A percentile compares a stretch with the other conserved stretches of the same genome.
Conservation (phyloP, 768 basidiomycete genomes). For the Suillus occidentalis region DNA sequence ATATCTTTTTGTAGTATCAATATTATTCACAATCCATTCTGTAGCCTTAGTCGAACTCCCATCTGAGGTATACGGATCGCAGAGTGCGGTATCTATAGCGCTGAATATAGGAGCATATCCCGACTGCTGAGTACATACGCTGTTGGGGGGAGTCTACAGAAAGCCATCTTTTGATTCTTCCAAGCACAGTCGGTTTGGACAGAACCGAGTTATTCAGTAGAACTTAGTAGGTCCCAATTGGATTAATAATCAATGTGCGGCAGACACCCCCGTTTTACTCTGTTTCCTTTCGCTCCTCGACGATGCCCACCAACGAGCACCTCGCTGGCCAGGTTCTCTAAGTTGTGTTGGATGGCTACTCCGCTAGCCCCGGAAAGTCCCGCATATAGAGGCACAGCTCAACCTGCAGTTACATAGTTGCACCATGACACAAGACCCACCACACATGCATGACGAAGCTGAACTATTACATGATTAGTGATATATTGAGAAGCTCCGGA, state of each 20-base stretch:
- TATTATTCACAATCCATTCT: slow-evolving; percentile 93
- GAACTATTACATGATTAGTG: too few species aligned
- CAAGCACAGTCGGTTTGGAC: not conserved
- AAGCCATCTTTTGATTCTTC: not conserved
- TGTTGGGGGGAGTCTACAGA: not conserved
- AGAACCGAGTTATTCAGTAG: not conserved
- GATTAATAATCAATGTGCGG: too few species aligned
- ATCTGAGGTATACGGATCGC: not conserved
- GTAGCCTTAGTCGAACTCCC: slow-evolving; percentile 30
- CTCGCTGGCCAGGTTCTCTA: too few species aligned
- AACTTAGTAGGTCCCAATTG: not conserved
- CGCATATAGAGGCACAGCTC: too few species aligned
- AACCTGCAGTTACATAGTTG: too few species aligned
- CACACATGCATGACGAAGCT: too few species aligned
- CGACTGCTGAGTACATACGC: not conserved
- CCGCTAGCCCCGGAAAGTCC: too few species aligned
- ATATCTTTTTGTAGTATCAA: slow-evolving; percentile 62
- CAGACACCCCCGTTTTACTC: not conserved
- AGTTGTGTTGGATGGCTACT: too few species aligned
- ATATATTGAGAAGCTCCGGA: too few species aligned
- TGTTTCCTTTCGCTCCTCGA: not conserved
- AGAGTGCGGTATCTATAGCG: slow-evolving; percentile 4
- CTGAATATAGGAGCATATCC: not conserved
- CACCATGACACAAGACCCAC: too few species aligned
- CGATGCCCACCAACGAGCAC: not conserved